Evolutionary conservation across 2,329 filamentous ascomycete genomes (phyloP), one percentile per base, ranked within the genome.

Genomic region (Xylaria sp.): DNA sequence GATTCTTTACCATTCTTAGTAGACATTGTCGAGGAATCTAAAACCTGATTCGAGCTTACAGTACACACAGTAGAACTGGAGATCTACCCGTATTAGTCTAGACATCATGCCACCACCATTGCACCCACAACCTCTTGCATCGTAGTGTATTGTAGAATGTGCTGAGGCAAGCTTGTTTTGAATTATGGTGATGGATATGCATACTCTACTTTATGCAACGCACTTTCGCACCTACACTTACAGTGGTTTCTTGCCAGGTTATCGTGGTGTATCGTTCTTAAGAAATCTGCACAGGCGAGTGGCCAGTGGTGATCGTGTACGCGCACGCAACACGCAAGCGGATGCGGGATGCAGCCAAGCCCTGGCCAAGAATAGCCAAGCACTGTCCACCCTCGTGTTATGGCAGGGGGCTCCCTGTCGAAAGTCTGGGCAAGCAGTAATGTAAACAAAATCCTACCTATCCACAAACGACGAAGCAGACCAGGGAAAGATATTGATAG

Each of bases 281-380:
- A 31, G 28, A 31, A 31, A 31, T 31, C 28, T 31, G 28, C 28
- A n/a, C n/a, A 23, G 42, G 21, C 19, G 42, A 33, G 31, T 33
- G 5, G 31, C 31, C n/a, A n/a, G n/a, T n/a, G n/a, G n/a, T 33
- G 31, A 33, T 11, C 31, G 5, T 38, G 53, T 51, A 64, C 43
- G 40, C 63, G 50, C 59, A 56, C 46, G 43, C 45, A 50, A 61
- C 59, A 53, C 46, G 43, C 45, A 50, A 61, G 55, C 50, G 55
- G 61, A 60, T 66, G 64, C 54, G 64, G n/a, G 28, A 64, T 47
- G 64, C 64, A 53, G 61, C 61, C 64, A 64, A 66, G 57, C 38
- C 40, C 33, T n/a, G 37, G 60, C 60, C 45, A 57, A 63, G 57
- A 38, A 56, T n/a, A 28, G 60, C 60, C 45, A 57, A 63, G 57